phyloP scores from a whole-genome alignment of 108 stramenopile species.

The Stephanodiscus minutulus region DNA sequence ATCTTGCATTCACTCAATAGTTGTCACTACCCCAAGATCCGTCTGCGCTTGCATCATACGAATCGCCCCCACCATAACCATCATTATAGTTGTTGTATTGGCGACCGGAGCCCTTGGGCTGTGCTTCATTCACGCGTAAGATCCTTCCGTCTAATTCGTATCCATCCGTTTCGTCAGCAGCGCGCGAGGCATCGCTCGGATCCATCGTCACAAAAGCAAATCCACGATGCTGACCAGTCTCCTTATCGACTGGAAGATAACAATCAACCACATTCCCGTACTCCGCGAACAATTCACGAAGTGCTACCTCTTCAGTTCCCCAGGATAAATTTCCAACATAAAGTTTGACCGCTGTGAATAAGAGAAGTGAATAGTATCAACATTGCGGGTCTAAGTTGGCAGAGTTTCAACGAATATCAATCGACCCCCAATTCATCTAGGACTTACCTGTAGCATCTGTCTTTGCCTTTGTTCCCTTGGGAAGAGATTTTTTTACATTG shows the following conservation, averaged over 20 bases:
- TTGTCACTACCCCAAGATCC: slow-evolving; percentile 45
- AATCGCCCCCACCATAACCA: slow-evolving; percentile 38
- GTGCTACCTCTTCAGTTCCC: slow-evolving; percentile 77
- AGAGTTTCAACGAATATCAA: neutral
- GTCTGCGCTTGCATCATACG: slow-evolving; percentile 28
- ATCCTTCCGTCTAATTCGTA: slow-evolving; percentile 84
- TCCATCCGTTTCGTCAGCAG: slow-evolving; percentile 79
- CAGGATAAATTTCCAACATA: slow-evolving; percentile 94
- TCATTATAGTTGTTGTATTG: slow-evolving; percentile 31
- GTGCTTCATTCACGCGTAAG: slow-evolving; percentile 88
- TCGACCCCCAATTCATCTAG: slow-evolving; percentile 32
- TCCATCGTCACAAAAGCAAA: slow-evolving; percentile 93
- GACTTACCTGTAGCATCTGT: slow-evolving; percentile 30
- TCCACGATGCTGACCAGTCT: slow-evolving; percentile 80
- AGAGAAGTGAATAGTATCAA: neutral
- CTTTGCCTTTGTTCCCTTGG: slow-evolving; percentile 67
- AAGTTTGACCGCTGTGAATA: slow-evolving; percentile 73
- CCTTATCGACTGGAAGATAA: slow-evolving; percentile 85
- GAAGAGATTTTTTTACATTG: slow-evolving; percentile 89
- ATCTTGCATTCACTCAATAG: slow-evolving; percentile 22
- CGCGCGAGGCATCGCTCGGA: slow-evolving; percentile 75
- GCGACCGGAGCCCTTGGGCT: slow-evolving; percentile 66
- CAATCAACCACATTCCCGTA: slow-evolving; percentile 85
- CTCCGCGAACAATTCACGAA: slow-evolving; percentile 82
- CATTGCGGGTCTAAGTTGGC: neutral